Conservation (phyloP, 2,329 filamentous ascomycete species). For the Triangularia verruculosa region DNA sequence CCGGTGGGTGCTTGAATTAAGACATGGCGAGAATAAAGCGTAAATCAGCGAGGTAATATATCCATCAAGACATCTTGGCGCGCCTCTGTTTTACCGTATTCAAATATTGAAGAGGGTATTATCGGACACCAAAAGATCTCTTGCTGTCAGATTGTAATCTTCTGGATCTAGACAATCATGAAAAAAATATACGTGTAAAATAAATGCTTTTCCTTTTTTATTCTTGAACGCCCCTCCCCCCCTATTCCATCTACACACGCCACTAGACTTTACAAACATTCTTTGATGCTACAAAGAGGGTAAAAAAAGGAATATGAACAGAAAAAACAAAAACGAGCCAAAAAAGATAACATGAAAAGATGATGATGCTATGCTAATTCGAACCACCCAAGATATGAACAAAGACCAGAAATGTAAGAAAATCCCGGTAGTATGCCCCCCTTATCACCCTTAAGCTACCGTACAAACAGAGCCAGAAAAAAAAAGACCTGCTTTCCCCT, state of each 20-base stretch:
- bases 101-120: too few species aligned
- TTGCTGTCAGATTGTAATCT: background rate
- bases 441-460: background rate
- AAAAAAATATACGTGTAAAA: background rate
- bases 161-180: background rate
- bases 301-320: background rate
- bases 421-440: conserved; percentile 1
- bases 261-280: background rate
- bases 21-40: too few species aligned
- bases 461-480: too few species aligned
- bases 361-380: conserved; percentile 2
- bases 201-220: background rate
- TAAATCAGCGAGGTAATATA: too few species aligned
- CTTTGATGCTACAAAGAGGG: background rate
- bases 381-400: background rate
- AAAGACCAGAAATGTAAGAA: background rate
- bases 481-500: too few species aligned
- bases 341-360: background rate
- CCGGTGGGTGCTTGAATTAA: too few species aligned
- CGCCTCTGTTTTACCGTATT: too few species aligned
- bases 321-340: background rate
- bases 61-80: too few species aligned
- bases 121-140: too few species aligned
- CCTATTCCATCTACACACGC: background rate
- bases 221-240: background rate